Conservation (phyloP, 352 stramenopile genomes). For the Aphanomyces astaci region DNA sequence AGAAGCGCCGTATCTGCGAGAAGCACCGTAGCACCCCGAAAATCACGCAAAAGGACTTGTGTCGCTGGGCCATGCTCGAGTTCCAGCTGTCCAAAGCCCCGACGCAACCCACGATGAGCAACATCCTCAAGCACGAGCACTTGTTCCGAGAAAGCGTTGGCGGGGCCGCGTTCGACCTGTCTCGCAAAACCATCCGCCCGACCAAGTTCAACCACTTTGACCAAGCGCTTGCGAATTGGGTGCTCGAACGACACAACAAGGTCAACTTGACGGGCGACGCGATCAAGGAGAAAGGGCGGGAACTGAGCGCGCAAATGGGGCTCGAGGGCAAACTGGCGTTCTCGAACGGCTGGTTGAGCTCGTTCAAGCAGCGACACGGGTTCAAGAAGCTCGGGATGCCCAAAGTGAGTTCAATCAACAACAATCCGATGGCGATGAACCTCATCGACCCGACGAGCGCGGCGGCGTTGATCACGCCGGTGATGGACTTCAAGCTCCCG, state of each 20-base stretch:
- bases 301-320: conserved; percentile 76
- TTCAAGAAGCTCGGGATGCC: conserved; percentile 19
- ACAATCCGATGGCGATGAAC: conserved; percentile 15
- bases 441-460: conserved; percentile 3
- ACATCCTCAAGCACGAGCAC: conserved; percentile 70
- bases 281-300: conserved; percentile 80
- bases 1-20: conserved; percentile 83
- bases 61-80: conserved; percentile 81
- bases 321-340: conserved; percentile 71
- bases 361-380: conserved; percentile 68
- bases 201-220: conserved; percentile 68
- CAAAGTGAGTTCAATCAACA: not conserved
- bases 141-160: conserved; percentile 78
- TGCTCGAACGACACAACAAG: conserved; percentile 72
- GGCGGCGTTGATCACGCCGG: conserved; percentile 7
- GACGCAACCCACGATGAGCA: conserved; percentile 76
- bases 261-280: conserved; percentile 74
- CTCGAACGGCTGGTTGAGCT: conserved; percentile 73
- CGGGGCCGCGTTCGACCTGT: conserved; percentile 70
- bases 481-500: conserved; percentile 21
- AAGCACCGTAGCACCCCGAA: conserved; percentile 77
- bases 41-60: conserved; percentile 82
- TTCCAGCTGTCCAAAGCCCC: conserved; percentile 75
- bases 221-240: conserved; percentile 74
- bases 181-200: conserved; percentile 79